Evolutionary conservation across 1,284 basidiomycete genomes (phyloP).

Genomic region (Veloporphyrellus conicus): DNA sequence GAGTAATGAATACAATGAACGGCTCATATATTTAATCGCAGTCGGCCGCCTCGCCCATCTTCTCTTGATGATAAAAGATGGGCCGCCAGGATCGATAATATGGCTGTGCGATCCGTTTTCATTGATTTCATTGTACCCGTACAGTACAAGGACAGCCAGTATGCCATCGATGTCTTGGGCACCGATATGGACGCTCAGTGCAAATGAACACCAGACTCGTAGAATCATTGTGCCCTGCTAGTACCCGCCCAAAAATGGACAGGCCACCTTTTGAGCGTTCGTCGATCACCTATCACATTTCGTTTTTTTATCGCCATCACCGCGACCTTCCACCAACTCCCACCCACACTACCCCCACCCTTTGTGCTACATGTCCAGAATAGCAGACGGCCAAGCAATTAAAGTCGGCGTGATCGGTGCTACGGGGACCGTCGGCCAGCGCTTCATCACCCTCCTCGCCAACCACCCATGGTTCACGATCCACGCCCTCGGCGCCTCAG

Average conservation of each 20-base stretch:
- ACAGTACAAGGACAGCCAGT: no score
- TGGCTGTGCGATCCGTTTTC: no score
- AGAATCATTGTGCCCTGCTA: no score
- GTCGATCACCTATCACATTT: background rate
- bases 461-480: conserved; percentile 90
- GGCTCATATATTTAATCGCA: no score
- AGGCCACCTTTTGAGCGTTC: no score
- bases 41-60: background rate
- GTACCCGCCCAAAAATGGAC: no score
- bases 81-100: background rate
- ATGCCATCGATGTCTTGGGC: no score
- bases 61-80: background rate
- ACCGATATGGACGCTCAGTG: no score
- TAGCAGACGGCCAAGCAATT: conserved; percentile 36
- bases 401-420: conserved; percentile 94
- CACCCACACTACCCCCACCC: background rate
- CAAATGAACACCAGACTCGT: no score
- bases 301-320: conserved; percentile 3
- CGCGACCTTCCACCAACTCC: background rate
- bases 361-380: conserved; percentile 17
- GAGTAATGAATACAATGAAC: background rate
- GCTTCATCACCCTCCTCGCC: conserved; percentile 88
- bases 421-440: conserved; percentile 93
- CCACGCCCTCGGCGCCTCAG: conserved; percentile 85
- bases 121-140: no score